Percentiles rank a stretch among this genome's conserved stretches.
Evolutionary conservation across 2,329 filamentous ascomycete genomes (phyloP).

Genomic region (Phyllosticta ampelicida): DNA sequence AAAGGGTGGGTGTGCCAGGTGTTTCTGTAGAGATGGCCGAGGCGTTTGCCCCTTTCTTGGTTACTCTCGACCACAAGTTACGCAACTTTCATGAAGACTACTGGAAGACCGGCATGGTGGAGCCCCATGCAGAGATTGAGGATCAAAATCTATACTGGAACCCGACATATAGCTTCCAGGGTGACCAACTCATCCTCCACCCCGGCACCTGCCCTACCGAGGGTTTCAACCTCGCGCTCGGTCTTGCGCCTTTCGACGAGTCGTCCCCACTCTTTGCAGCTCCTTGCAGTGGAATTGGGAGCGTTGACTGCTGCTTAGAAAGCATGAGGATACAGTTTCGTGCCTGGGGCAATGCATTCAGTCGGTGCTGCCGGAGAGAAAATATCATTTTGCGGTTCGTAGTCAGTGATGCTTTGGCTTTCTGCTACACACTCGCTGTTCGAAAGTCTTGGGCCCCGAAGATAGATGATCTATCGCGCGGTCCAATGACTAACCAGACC

Average conservation of each 20-base stretch:
- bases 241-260: slow-evolving; percentile 6
- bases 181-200: slow-evolving; percentile 30
- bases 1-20: not conserved
- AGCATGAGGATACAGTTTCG: slow-evolving; percentile 30
- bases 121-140: not conserved
- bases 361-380: not conserved
- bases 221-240: slow-evolving; percentile 45
- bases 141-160: not conserved
- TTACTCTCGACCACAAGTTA: not conserved
- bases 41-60: not conserved
- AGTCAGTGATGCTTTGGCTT: slow-evolving; percentile 39
- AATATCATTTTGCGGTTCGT: slow-evolving; percentile 37
- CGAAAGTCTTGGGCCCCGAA: slow-evolving; percentile 19
- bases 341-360: slow-evolving; percentile 36
- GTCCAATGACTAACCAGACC: not conserved
- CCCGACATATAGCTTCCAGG: not conserved
- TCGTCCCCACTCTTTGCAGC: slow-evolving; percentile 8
- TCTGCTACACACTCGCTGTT: slow-evolving; percentile 39
- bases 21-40: not conserved
- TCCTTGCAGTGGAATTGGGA: slow-evolving; percentile 12
- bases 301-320: too few relatives aligned
- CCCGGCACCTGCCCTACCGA: slow-evolving; percentile 42
- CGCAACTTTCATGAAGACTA: not conserved
- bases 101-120: not conserved
- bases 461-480: slow-evolving; percentile 13